phyloP scores from a whole-genome alignment of 768 basidiomycete species.

The Panaeolus papilionaceus region DNA sequence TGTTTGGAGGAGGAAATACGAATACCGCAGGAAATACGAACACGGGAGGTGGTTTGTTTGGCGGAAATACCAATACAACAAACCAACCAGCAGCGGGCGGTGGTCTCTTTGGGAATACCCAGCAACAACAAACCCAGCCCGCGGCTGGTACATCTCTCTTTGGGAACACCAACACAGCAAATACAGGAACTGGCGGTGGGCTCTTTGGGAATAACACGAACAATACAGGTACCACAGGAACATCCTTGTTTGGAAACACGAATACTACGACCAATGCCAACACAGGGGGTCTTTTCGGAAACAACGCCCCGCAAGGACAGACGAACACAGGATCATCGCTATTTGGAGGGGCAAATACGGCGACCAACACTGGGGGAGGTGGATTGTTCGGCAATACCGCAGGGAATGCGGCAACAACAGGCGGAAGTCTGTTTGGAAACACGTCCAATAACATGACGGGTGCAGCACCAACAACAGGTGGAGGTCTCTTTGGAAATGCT shows the following conservation, averaged over 20 bases:
- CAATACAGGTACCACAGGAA: constrained; percentile 24
- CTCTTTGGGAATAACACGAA: constrained; percentile 22
- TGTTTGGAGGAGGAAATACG: constrained; percentile 22
- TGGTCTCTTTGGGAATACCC: constrained; percentile 35
- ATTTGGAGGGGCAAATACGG: constrained; percentile 18
- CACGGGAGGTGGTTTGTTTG: constrained; percentile 21
- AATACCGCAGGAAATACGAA: constrained; percentile 21
- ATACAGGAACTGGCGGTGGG: constrained; percentile 23
- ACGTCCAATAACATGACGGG: constrained; percentile 20
- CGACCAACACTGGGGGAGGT: constrained; percentile 23
- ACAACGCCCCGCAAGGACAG: constrained; percentile 13
- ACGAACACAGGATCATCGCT: constrained; percentile 22
- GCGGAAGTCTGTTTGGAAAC: constrained; percentile 23
- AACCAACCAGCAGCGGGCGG: constrained; percentile 25
- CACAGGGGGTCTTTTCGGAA: constrained; percentile 33
- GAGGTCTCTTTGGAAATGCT: constrained; percentile 20
- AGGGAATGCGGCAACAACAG: constrained; percentile 16
- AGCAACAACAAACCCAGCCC: constrained; percentile 11
- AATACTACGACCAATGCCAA: constrained; percentile 22
- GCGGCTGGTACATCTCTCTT: constrained; percentile 24
- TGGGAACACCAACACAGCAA: constrained; percentile 20
- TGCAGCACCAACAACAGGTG: constrained; percentile 28
- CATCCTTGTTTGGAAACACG: constrained; percentile 25
- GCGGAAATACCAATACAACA: constrained; percentile 23
- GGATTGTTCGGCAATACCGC: constrained; percentile 24